Percentiles rank a stretch among this genome's conserved stretches.
phyloP scores from a whole-genome alignment of 805 yeast species.

The Tetrapisispora taiwanensis region DNA sequence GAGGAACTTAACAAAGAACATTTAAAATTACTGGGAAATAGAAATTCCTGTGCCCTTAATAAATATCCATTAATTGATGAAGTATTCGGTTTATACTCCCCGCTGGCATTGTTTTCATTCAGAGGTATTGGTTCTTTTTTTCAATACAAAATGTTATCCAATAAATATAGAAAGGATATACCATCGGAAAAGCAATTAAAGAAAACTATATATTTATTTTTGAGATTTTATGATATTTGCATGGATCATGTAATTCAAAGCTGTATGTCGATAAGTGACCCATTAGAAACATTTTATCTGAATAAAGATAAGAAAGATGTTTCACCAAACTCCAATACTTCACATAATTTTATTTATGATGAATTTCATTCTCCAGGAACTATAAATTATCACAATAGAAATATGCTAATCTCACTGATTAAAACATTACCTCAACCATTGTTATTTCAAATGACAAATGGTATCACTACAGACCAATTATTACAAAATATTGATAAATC shows the following conservation, averaged over 20 bases:
- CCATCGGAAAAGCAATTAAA: slow-evolving; percentile 9
- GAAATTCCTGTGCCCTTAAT: not conserved
- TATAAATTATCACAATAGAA: slow-evolving; percentile 4
- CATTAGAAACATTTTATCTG: slow-evolving; percentile 17
- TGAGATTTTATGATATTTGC: slow-evolving; percentile 25
- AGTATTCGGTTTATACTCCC: slow-evolving; percentile 24
- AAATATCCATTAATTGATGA: slow-evolving; percentile 23
- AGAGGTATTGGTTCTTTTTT: slow-evolving; percentile 23
- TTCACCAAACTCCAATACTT: slow-evolving; percentile 9
- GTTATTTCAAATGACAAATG: slow-evolving; percentile 10
- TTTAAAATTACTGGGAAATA: not conserved
- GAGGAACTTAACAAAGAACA: not conserved
- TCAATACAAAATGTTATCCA: slow-evolving; percentile 6
- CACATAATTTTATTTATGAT: slow-evolving; percentile 4
- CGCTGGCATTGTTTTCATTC: slow-evolving; percentile 21
- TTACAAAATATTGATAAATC: slow-evolving; percentile 12
- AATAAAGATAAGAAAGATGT: slow-evolving; percentile 5
- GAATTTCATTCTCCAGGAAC: not conserved
- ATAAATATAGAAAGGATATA: not conserved
- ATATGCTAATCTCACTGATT: slow-evolving; percentile 10
- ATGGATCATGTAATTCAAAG: slow-evolving; percentile 14
- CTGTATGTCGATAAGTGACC: slow-evolving; percentile 18
- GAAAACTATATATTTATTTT: slow-evolving; percentile 23
- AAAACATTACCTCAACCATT: slow-evolving; percentile 21
- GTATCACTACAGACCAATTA: slow-evolving; percentile 9